Evolutionary conservation across 345 rosid species (phyloP).

Genomic region (Eucalyptus marginata): DNA sequence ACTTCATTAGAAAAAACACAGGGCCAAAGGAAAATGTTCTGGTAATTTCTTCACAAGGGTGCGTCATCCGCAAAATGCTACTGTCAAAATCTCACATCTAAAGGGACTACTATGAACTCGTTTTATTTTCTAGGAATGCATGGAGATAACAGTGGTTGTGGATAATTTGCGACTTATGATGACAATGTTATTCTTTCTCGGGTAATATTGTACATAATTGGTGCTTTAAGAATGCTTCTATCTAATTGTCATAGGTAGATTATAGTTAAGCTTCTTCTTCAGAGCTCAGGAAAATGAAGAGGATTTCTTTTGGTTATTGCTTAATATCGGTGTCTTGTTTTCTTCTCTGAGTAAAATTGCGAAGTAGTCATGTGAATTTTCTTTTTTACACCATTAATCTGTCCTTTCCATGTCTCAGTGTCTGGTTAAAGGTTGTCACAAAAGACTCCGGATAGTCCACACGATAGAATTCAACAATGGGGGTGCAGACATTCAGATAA

Average conservation of each 20-base stretch:
- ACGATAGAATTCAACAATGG: conserved; percentile 73
- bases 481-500: conserved; percentile 74
- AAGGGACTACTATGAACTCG: neutral
- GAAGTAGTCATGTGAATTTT: neutral
- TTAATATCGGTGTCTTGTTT: neutral
- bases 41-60: neutral
- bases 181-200: neutral
- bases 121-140: neutral
- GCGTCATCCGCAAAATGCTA: neutral
- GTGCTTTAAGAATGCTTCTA: neutral
- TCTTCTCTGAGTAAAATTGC: neutral
- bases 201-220: neutral
- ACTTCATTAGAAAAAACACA: neutral
- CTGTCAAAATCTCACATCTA: neutral
- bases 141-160: neutral
- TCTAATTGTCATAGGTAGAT: neutral
- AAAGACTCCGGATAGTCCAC: conserved; percentile 81
- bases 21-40: neutral
- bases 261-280: neutral
- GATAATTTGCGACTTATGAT: neutral
- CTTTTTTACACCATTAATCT: neutral
- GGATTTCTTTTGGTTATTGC: neutral
- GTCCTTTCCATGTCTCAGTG: conserved; percentile 25
- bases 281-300: neutral
- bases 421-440: conserved; percentile 95